Percentiles rank a stretch among this genome's conserved stretches.
Conservation (phyloP, 306 rosid genomes). For the Rosa multiflora region DNA sequence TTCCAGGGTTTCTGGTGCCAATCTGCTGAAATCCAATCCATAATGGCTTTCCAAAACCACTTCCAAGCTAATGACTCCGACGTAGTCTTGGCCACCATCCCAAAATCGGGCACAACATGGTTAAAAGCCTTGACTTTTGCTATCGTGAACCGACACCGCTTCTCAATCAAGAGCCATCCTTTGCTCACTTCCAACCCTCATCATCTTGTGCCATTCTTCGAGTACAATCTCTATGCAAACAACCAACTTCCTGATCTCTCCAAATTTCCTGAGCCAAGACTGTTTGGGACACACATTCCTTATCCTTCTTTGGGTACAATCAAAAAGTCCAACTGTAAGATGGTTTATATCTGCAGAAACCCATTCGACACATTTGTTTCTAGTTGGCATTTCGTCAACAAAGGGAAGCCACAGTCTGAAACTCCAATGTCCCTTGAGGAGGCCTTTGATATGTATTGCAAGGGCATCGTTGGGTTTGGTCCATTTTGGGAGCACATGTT, state of each 20-base stretch:
- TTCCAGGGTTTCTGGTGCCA: conserved; percentile 62
- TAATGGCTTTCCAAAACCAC: conserved; percentile 48
- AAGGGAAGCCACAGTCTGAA: conserved; percentile 4
- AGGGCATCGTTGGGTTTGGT: conserved; percentile 43
- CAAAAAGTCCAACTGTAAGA: conserved; percentile 27
- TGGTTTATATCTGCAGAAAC: conserved; percentile 53
- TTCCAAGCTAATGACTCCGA: conserved; percentile 51
- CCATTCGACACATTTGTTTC: conserved; percentile 57
- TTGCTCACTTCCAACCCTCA: conserved; percentile 53
- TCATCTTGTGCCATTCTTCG: conserved; percentile 51
- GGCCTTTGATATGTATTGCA: conserved; percentile 49
- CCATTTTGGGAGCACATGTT: conserved; percentile 55
- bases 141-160: conserved; percentile 29
- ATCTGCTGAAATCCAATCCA: conserved; percentile 48
- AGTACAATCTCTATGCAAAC: conserved; percentile 36
- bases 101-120: conserved; percentile 79
- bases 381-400: conserved; percentile 33
- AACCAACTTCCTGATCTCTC: conserved; percentile 39
- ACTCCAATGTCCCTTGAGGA: conserved; percentile 33
- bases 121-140: conserved; percentile 59
- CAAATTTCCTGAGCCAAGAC: conserved; percentile 33
- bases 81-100: conserved; percentile 41
- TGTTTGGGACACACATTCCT: conserved; percentile 59
- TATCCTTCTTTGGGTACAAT: conserved; percentile 35
- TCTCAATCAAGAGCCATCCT: conserved; percentile 35